phyloP scores from a whole-genome alignment of 108 stramenopile species.

The Cylindrotheca closterium region DNA sequence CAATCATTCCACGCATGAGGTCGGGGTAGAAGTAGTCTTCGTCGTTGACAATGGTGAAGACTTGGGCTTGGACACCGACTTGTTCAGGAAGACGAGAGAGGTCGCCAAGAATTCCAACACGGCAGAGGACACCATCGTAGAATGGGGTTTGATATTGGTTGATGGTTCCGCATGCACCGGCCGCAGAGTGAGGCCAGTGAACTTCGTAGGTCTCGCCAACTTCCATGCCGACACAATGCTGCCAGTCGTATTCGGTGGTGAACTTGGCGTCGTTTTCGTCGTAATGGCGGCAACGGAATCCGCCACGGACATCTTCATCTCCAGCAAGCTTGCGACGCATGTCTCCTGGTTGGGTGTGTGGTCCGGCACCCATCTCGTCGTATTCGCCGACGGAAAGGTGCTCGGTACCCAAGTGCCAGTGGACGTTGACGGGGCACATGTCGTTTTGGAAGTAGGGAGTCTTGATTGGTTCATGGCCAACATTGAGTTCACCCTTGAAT shows the following conservation, averaged over 20 bases:
- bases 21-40: constrained; percentile 47
- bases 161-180: constrained; percentile 35
- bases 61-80: constrained; percentile 61
- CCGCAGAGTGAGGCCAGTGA: constrained; percentile 57
- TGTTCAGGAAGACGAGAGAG: constrained; percentile 7
- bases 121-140: constrained; percentile 52
- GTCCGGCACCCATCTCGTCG: constrained; percentile 53
- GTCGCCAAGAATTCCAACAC: constrained; percentile 10
- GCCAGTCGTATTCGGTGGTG: constrained; percentile 44
- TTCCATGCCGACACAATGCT: constrained; percentile 51
- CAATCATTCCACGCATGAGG: constrained; percentile 40
- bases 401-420: constrained; percentile 78
- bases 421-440: constrained; percentile 72
- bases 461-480: constrained; percentile 35
- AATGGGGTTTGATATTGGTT: constrained; percentile 54
- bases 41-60: constrained; percentile 61
- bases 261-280: constrained; percentile 37
- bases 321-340: neutral
- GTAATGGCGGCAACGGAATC: constrained; percentile 38
- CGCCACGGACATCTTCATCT: constrained; percentile 13
- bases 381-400: constrained; percentile 62
- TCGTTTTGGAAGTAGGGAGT: constrained; percentile 30
- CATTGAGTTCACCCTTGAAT: constrained; percentile 29
- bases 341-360: constrained; percentile 6
- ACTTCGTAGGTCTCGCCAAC: constrained; percentile 61